These are phyloP conservation scores for Saprolegnia parasitica DNA, from an alignment of 352 stramenopile species.

Conservation along the genomic window DNA sequence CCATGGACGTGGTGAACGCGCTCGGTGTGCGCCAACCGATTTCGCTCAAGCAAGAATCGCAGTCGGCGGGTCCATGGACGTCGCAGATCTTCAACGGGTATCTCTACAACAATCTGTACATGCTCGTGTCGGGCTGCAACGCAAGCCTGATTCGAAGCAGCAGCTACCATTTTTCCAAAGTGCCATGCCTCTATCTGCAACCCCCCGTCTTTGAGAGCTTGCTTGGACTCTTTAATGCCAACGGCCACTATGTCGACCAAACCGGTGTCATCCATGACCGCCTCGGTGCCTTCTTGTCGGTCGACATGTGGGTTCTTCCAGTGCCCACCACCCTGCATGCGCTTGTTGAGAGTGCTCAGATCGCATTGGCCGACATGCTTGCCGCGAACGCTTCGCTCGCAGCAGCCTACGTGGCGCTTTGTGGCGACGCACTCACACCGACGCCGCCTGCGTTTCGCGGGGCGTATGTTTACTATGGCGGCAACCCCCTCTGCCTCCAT, in stretches of 20 bases:
- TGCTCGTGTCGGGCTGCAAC: constrained; percentile 1
- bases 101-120: neutral
- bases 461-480: neutral
- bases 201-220: neutral
- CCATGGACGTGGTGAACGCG: constrained; percentile 4
- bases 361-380: neutral
- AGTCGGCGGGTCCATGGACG: constrained; percentile 3
- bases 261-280: neutral
- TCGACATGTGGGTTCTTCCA: constrained; percentile 7
- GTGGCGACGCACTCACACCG: neutral
- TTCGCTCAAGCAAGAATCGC: neutral
- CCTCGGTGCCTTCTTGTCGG: constrained; percentile 8
- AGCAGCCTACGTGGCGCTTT: neutral
- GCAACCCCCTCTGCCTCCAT: constrained; percentile 10
- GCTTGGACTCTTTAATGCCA: neutral
- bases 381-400: no score
- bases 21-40: neutral
- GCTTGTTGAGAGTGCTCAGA: neutral
- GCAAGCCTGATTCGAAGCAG: neutral
- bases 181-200: neutral
- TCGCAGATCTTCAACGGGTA: neutral
- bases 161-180: neutral
- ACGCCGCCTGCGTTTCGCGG: neutral
- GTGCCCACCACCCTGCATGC: neutral
- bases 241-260: neutral